Percentiles rank a stretch among this genome's conserved stretches.
These are phyloP conservation scores for Paxillus ammoniavirescens DNA, from an alignment of 768 basidiomycete species.

Conservation along the genomic window DNA sequence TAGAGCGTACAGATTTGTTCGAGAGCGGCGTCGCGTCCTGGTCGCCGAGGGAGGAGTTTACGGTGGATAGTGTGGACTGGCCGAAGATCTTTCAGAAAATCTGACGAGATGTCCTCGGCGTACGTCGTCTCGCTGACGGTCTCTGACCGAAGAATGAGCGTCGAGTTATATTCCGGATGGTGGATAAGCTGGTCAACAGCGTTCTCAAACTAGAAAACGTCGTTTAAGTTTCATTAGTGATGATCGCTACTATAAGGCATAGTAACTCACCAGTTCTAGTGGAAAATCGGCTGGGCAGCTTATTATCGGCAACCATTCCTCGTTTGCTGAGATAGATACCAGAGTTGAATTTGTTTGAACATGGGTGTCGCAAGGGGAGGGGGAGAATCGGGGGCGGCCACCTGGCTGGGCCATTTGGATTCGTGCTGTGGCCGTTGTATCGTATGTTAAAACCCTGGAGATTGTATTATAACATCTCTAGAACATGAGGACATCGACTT, in stretches of 20 bases:
- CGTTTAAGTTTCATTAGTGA: not conserved
- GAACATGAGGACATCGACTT: no score
- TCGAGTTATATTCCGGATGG: slow-evolving; percentile 93
- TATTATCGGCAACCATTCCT: slow-evolving; percentile 35
- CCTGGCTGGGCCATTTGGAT: not conserved
- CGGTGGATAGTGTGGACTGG: slow-evolving; percentile 59
- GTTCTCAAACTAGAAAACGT: slow-evolving; percentile 58
- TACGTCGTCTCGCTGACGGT: slow-evolving; percentile 35
- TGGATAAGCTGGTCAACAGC: slow-evolving; percentile 73
- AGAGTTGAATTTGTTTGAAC: slow-evolving; percentile 1
- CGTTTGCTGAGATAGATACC: slow-evolving; percentile 1
- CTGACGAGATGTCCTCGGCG: slow-evolving; percentile 28
- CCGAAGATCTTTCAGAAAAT: slow-evolving; percentile 27
- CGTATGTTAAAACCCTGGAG: no score
- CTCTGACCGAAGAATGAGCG: slow-evolving; percentile 85
- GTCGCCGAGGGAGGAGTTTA: slow-evolving; percentile 73
- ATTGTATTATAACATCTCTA: no score
- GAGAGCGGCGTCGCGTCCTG: slow-evolving; percentile 67
- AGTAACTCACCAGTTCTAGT: slow-evolving; percentile 38
- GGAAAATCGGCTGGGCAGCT: slow-evolving; percentile 43
- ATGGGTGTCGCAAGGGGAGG: slow-evolving; percentile 15
- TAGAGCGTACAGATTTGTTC: slow-evolving; percentile 84
- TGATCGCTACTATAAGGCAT: not conserved
- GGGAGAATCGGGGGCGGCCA: slow-evolving; percentile 24
- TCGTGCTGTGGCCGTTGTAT: no score